phyloP scores from a whole-genome alignment of 805 yeast genomes.

The Candida vartiovaarae region DNA sequence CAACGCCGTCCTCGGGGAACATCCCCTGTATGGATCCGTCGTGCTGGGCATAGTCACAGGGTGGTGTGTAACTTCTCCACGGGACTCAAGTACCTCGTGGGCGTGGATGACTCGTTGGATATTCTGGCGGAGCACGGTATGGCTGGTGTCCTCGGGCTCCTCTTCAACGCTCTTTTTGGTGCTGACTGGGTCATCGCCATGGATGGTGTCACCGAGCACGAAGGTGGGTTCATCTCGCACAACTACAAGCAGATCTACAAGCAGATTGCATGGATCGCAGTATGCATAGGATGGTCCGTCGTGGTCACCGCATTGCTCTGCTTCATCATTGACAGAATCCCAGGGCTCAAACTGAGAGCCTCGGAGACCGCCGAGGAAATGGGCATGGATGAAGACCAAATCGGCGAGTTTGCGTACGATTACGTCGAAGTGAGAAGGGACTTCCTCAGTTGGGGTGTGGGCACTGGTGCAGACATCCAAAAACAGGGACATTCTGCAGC shows the following conservation, averaged over 20 bases:
- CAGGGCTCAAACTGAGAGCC: conserved; percentile 76
- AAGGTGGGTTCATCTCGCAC: conserved; percentile 89
- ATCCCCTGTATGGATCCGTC: conserved; percentile 86
- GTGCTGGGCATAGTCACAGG: conserved; percentile 73
- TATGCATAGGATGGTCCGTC: conserved; percentile 65
- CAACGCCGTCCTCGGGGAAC: conserved; percentile 90
- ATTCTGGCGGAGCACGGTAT: conserved; percentile 98
- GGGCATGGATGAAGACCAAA: conserved; percentile 95
- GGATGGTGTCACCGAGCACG: conserved; percentile 78
- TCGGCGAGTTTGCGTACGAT: conserved; percentile 98
- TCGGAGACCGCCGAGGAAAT: conserved; percentile 77
- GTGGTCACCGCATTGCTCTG: conserved; percentile 76
- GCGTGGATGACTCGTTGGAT: conserved; percentile 91
- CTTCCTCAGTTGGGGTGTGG: conserved; percentile 46
- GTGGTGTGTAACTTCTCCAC: conserved; percentile 85
- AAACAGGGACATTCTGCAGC: no score
- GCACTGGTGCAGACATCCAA: background rate
- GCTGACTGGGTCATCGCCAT: conserved; percentile 84
- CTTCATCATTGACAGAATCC: conserved; percentile 65
- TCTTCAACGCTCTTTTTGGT: conserved; percentile 87
- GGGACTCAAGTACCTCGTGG: conserved; percentile 69
- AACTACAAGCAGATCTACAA: conserved; percentile 89
- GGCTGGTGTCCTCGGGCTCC: conserved; percentile 85
- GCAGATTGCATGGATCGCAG: conserved; percentile 78
- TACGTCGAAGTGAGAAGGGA: conserved; percentile 95